These are phyloP conservation scores for Chloridella minuta DNA, from an alignment of 352 stramenopile genomes.

Conservation along the genomic window DNA sequence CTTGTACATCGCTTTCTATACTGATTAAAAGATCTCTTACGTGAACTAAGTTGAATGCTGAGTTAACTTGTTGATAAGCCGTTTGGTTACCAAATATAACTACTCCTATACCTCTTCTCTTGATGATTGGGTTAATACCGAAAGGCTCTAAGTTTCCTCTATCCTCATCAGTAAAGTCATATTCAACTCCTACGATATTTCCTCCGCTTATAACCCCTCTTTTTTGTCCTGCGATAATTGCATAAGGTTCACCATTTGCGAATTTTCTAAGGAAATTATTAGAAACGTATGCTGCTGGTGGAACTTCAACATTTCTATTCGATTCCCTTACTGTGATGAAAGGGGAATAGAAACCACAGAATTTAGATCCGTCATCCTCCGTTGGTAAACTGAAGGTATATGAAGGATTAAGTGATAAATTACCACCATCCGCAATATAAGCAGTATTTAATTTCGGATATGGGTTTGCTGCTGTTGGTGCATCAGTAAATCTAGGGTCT, in stretches of 20 bases:
- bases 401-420: background rate
- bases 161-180: slow-evolving; percentile 7
- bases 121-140: background rate
- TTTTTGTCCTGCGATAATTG: background rate
- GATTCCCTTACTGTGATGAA: background rate
- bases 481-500: background rate
- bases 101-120: background rate
- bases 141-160: background rate
- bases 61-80: background rate
- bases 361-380: background rate
- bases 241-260: background rate
- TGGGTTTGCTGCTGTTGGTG: background rate
- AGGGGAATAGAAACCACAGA: background rate
- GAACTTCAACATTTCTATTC: background rate
- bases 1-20: background rate
- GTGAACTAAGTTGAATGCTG: background rate
- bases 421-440: slow-evolving; percentile 8
- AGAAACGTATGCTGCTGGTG: slow-evolving; percentile 8
- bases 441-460: background rate
- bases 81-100: background rate
- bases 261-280: slow-evolving; percentile 8
- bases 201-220: background rate
- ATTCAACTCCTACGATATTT: background rate
- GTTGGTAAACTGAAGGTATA: background rate
- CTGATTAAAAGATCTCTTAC: background rate